These are phyloP conservation scores for Lentithecium fluviatile DNA, from an alignment of 495 filamentous ascomycete species.

Conservation along the genomic window DNA sequence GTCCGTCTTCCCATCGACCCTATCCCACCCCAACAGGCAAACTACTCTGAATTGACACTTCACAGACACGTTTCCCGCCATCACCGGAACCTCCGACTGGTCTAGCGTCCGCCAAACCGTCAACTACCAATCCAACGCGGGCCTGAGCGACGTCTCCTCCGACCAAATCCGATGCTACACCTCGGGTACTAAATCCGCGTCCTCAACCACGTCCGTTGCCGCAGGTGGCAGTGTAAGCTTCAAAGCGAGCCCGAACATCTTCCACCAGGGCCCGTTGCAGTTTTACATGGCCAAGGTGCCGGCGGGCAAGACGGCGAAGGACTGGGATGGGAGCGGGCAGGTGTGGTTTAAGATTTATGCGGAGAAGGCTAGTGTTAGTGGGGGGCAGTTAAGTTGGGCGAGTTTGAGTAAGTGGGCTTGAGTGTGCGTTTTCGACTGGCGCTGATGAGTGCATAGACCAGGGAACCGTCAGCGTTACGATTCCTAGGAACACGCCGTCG, in stretches of 20 bases:
- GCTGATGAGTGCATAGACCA: slow-evolving; percentile 37
- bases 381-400: slow-evolving; percentile 48
- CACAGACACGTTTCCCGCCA: slow-evolving; percentile 32
- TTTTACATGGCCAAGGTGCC: slow-evolving; percentile 58
- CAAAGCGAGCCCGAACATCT: slow-evolving; percentile 49
- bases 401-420: slow-evolving; percentile 41
- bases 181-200: slow-evolving; percentile 43
- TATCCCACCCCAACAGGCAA: neutral
- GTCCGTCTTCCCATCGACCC: slow-evolving; percentile 2
- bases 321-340: slow-evolving; percentile 51
- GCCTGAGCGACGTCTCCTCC: slow-evolving; percentile 52
- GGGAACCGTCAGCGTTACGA: slow-evolving; percentile 45
- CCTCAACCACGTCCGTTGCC: slow-evolving; percentile 44
- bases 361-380: slow-evolving; percentile 15
- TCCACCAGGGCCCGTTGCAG: slow-evolving; percentile 52
- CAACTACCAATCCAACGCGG: slow-evolving; percentile 55
- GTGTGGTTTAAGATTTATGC: slow-evolving; percentile 55
- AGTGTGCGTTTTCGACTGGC: slow-evolving; percentile 20
- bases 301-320: slow-evolving; percentile 45
- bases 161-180: slow-evolving; percentile 53
- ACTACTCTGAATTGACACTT: slow-evolving; percentile 8
- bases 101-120: slow-evolving; percentile 52
- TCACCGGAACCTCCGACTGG: slow-evolving; percentile 45
- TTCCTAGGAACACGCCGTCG: slow-evolving; percentile 44
- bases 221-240: slow-evolving; percentile 50